Percentiles rank a stretch among this genome's conserved stretches.
phyloP scores from a whole-genome alignment of 768 basidiomycete genomes.

The Paxillus ammoniavirescens region DNA sequence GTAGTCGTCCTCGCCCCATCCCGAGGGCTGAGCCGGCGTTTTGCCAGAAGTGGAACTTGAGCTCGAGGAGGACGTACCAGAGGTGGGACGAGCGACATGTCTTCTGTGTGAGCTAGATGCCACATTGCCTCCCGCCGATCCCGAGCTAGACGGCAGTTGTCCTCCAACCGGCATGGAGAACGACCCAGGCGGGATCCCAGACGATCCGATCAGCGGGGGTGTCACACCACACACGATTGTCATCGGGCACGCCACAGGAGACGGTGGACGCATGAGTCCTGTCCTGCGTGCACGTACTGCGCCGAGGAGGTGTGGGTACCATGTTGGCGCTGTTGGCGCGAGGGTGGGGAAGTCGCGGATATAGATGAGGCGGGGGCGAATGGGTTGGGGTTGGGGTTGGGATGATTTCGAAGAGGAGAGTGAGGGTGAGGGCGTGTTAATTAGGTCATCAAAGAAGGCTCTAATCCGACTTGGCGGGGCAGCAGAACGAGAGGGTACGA shows the following conservation, averaged over 20 bases:
- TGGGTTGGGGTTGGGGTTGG: slow-evolving; percentile 21
- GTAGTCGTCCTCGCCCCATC: slow-evolving; percentile 66
- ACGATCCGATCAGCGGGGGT: slow-evolving; percentile 55
- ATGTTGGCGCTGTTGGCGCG: slow-evolving; percentile 63
- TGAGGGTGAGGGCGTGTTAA: slow-evolving; percentile 57
- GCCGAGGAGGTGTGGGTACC: slow-evolving; percentile 79
- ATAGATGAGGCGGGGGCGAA: slow-evolving; percentile 73
- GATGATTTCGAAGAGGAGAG: slow-evolving; percentile 25
- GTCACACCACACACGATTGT: slow-evolving; percentile 88
- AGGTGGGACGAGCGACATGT: slow-evolving; percentile 16
- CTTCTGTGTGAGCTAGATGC: slow-evolving; percentile 4
- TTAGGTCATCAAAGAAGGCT: slow-evolving; percentile 72
- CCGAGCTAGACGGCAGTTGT: slow-evolving; percentile 10
- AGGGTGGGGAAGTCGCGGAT: slow-evolving; percentile 81
- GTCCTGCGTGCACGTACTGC: slow-evolving; percentile 77
- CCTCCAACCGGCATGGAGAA: slow-evolving; percentile 10
- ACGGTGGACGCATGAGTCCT: slow-evolving; percentile 58
- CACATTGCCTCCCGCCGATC: background rate
- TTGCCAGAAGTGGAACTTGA: slow-evolving; percentile 25
- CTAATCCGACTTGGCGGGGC: slow-evolving; percentile 57
- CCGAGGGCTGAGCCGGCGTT: slow-evolving; percentile 23
- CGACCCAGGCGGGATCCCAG: slow-evolving; percentile 8
- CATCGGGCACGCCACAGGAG: slow-evolving; percentile 66
- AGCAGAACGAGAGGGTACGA: slow-evolving; percentile 40
- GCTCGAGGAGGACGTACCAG: slow-evolving; percentile 33